Base-by-base conservation (phyloP, 106 monocot species). In the Phalaenopsis equestris region DNA sequence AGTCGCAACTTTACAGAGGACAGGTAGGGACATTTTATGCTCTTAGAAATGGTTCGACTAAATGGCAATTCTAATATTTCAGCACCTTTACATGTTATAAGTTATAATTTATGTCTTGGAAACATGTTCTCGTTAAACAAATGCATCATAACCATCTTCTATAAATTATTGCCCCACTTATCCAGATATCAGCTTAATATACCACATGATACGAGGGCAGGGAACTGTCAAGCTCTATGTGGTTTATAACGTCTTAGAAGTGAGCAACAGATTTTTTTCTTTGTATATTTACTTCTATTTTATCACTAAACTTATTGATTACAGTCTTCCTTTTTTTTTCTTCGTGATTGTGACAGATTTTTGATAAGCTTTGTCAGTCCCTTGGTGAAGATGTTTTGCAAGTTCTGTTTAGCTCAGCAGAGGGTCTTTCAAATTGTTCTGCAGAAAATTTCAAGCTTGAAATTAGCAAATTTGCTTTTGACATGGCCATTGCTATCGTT, bases 351-450 rank as follows among this genome's bases (percentile, higher is more conserved):
- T 85, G 61, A 61, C 85, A 98, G 97, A 84, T 98, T 75, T 92
- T 98, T 84, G 97, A 98, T 80, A 98, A 94, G 83, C 94, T 98
- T 42, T 92, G 92, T 72, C 97, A 92, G 75, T 98, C 97, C 72
- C 94, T 98, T 82, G 97, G 93, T 2, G 97, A 94, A 86, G 97
- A 98, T 85, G 92, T 98, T 67, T 86, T 98, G 82, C 97, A 98
- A 90, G 97, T 98, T 83, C 72, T 98, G 45, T 94, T 98, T 76
- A 90, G 88, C 80, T 98, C 97, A 19, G 92, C 94, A 68, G 97
- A 98, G 83, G 90, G 94, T 4, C 83, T 94, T 84, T 90, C 97
- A 52, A 83, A 72, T 78, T 92, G 91, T 80, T 86, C 92, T 37
- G 39, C 79, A 78, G 97, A 94, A 38, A 90, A 77, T 65, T 10